These are phyloP conservation scores for Poa annua DNA, from an alignment of 176 grass and related monocot species.

Conservation along the genomic window DNA sequence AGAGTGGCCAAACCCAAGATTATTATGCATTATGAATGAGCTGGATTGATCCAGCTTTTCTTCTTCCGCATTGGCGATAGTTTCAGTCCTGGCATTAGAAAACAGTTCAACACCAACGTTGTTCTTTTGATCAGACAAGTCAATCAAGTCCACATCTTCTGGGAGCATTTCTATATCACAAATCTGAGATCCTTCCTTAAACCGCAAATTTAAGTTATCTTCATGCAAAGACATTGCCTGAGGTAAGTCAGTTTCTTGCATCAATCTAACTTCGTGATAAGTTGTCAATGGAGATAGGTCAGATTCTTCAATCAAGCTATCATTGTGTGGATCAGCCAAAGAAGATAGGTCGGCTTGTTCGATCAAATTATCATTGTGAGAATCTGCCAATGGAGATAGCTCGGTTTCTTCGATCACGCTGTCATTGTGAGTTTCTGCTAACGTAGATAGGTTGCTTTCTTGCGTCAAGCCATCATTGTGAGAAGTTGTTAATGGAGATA, in stretches of 20 bases:
- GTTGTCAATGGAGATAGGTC: slow-evolving; percentile 29
- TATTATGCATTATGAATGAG: slow-evolving; percentile 59
- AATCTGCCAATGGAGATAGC: slow-evolving; percentile 31
- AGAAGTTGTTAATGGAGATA: slow-evolving; percentile 41
- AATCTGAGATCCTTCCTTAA: slow-evolving; percentile 34
- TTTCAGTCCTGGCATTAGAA: slow-evolving; percentile 42
- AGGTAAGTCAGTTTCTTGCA: slow-evolving; percentile 37
- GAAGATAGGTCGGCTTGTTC: slow-evolving; percentile 26
- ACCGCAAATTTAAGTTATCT: slow-evolving; percentile 46
- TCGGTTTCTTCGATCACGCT: slow-evolving; percentile 37
- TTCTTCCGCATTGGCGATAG: slow-evolving; percentile 49
- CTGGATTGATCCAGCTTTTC: slow-evolving; percentile 52
- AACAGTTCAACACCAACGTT: slow-evolving; percentile 25
- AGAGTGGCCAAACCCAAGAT: slow-evolving; percentile 40
- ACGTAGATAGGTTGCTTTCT: slow-evolving; percentile 28
- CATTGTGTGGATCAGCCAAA: slow-evolving; percentile 22
- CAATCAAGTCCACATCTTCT: slow-evolving; percentile 59
- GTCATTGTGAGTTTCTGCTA: slow-evolving; percentile 32
- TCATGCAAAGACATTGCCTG: slow-evolving; percentile 35
- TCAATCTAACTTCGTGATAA: slow-evolving; percentile 37
- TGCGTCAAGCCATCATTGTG: slow-evolving; percentile 37
- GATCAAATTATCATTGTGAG: slow-evolving; percentile 35
- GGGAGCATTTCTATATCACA: slow-evolving; percentile 41
- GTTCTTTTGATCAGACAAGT: slow-evolving; percentile 54
- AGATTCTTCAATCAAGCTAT: slow-evolving; percentile 39